Evolutionary conservation across 805 yeast genomes (phyloP), one percentile per base, ranked within the genome.

Genomic region (Wickerhamomyces silvicola): DNA sequence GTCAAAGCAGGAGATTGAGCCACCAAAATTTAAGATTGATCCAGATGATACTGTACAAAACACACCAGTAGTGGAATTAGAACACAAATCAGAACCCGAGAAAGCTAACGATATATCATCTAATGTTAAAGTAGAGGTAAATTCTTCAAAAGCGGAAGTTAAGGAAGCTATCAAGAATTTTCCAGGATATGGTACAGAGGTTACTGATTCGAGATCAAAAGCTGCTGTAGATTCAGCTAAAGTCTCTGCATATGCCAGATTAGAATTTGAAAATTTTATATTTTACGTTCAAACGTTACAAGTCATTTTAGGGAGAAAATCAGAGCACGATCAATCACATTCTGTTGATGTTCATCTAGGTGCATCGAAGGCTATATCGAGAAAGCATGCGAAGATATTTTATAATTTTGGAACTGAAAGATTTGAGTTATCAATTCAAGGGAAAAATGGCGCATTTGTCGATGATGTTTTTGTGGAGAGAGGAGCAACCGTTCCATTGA

Each of bases 271-370:
- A 38, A 76, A 84, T 42, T 90, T 82, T 55, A 88, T 96, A 3
- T 92, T 92, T 53, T 92, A 90, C 48, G 96, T 92, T 9, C 98
- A 92, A 60, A 92, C 98, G 1, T 68, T 92, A 51, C 97, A 92
- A 57, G 95, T 90, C 2, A 72, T 90, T 7, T 64, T 92, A 27
- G 98, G 98, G n/a, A 70, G 98, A 46, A 72, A 84, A 37, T 81
- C 88, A 8, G 90, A 81, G 47, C 74, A 78, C 34, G 81, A 81
- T 43, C 74, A 67, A 32, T 51, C 65, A 9, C 80, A 81, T 46
- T 72, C 83, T 5, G 84, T 90, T 9, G 98, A 90, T 60, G 95
- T 92, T 26, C 95, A 92, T 62, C 60, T 92, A 27, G 95, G 96
- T 8, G 76, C 84, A 10, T 83, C 88, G 25, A 92, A 92, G 62